Evolutionary conservation across 805 yeast genomes (phyloP), one percentile per base, ranked within the genome.

Genomic region (Lipomyces mesembrius): DNA sequence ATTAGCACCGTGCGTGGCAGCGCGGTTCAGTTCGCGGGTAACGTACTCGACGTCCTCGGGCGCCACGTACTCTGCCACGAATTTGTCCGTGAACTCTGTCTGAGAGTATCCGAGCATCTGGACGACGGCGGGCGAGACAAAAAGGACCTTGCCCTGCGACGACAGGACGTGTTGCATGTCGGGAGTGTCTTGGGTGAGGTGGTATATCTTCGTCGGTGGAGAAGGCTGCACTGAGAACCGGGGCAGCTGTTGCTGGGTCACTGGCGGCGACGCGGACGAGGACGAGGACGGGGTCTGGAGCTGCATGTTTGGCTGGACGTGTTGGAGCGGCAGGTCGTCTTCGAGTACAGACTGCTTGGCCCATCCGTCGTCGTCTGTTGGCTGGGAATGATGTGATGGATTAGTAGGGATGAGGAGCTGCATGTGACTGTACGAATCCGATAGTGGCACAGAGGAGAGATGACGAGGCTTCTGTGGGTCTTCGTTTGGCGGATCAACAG

Each of bases 111-210:
- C 71, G 25, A 69, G 66, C 37, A 67, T 53, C 27, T 54, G 56
- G 20, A 57, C 34, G 61, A 64, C 67, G 2, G 72, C 49, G 43
- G 69, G 72, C 5, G 72, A 58, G n/a, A 64, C 68, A 57, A 62
- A 69, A 22, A 67, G 51, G 17, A 65, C 58, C 22, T 29, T n/a
- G 43, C 63, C 63, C 32, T 29, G 57, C 17, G 69, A 69, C 35
- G 63, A 57, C 52, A 65, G 60, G 29, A 65, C 63, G 46, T 59
- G 62, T 53, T 49, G 65, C 35, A 65, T n/a, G 49, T 67, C 68
- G 12, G 59, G 59, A 54, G 56, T 25, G 17, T 62, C 62, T 22
- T 60, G 63, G 5, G 61, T 49, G 17, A 59, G 35, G 25, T 55
- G 46, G 55, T 46, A 52, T 17, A 43, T 43, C 49, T 43, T 43